phyloP scores from a whole-genome alignment of 2,329 filamentous ascomycete species.

The Trichophyton schoenleinii region DNA sequence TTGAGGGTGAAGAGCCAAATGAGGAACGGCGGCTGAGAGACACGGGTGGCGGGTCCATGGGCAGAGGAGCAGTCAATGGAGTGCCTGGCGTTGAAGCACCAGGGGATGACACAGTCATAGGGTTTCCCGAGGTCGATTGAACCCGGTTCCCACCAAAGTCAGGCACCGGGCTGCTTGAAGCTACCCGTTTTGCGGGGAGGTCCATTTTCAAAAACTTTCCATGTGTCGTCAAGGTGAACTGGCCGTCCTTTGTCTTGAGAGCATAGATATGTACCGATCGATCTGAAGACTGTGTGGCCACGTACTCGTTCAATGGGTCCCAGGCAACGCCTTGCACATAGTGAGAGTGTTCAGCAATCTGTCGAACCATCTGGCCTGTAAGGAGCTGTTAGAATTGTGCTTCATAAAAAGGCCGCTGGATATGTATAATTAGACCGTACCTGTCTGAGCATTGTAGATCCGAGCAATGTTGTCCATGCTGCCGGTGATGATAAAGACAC shows the following conservation, averaged over 20 bases:
- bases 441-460: constrained; percentile 89
- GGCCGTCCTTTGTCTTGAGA: constrained; percentile 88
- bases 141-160: constrained; percentile 43
- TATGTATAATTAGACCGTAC: constrained; percentile 35
- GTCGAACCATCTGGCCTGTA: constrained; percentile 58
- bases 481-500: constrained; percentile 88
- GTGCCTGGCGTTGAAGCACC: constrained; percentile 86
- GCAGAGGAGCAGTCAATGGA: constrained; percentile 73
- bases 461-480: constrained; percentile 98
- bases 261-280: constrained; percentile 96
- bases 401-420: background rate
- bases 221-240: constrained; percentile 69
- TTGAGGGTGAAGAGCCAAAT: constrained; percentile 62
- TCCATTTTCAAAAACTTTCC: constrained; percentile 84
- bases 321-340: constrained; percentile 97
- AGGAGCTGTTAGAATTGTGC: background rate
- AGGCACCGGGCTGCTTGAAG: constrained; percentile 80
- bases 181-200: constrained; percentile 78
- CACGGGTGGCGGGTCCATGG: constrained; percentile 92
- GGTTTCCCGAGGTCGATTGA: constrained; percentile 24
- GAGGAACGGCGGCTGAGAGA: constrained; percentile 92
- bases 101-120: constrained; percentile 57
- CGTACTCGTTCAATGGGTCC: constrained; percentile 96
- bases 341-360: constrained; percentile 94
- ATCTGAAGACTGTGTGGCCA: constrained; percentile 95